Percentiles rank a stretch among this genome's conserved stretches.
These are phyloP conservation scores for Fusarium armeniacum DNA, from an alignment of 2,329 filamentous ascomycete species.

Conservation along the genomic window DNA sequence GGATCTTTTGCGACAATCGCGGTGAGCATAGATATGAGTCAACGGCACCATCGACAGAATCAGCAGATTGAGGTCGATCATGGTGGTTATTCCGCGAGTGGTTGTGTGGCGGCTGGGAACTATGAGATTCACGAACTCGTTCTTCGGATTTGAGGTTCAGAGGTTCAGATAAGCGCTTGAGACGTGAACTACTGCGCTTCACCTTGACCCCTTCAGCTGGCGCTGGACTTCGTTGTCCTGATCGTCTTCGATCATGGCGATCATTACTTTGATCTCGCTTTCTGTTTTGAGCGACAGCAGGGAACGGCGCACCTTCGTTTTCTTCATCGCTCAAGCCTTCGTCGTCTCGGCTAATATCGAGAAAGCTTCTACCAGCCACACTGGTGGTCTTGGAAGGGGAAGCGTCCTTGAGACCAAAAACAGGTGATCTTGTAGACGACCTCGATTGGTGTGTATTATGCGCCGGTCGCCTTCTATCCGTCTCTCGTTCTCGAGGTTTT, in stretches of 20 bases:
- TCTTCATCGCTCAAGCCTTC: slow-evolving; percentile 52
- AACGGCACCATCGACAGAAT: slow-evolving; percentile 91
- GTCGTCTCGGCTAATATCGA: slow-evolving; percentile 53
- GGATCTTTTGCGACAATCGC: slow-evolving; percentile 88
- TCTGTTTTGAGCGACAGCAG: slow-evolving; percentile 74
- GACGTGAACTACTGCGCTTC: slow-evolving; percentile 69
- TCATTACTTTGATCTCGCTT: slow-evolving; percentile 65
- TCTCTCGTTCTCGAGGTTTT: slow-evolving; percentile 44
- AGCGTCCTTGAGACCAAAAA: slow-evolving; percentile 46
- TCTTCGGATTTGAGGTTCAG: slow-evolving; percentile 60
- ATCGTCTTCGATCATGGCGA: slow-evolving; percentile 60
- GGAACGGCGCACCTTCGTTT: slow-evolving; percentile 78
- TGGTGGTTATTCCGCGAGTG: slow-evolving; percentile 69
- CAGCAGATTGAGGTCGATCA: slow-evolving; percentile 81
- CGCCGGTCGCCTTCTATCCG: slow-evolving; percentile 36
- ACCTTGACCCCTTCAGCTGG: slow-evolving; percentile 59
- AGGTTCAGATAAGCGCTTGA: slow-evolving; percentile 70
- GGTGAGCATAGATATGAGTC: slow-evolving; percentile 86
- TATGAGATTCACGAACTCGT: slow-evolving; percentile 46
- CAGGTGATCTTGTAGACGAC: slow-evolving; percentile 33
- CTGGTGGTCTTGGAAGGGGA: slow-evolving; percentile 39
- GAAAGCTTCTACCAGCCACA: slow-evolving; percentile 41
- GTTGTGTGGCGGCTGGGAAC: slow-evolving; percentile 50
- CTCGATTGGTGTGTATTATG: slow-evolving; percentile 30
- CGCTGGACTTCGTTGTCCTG: slow-evolving; percentile 65